phyloP scores from a whole-genome alignment of 2,329 filamentous ascomycete species.

The Lachnum nothofagi region DNA sequence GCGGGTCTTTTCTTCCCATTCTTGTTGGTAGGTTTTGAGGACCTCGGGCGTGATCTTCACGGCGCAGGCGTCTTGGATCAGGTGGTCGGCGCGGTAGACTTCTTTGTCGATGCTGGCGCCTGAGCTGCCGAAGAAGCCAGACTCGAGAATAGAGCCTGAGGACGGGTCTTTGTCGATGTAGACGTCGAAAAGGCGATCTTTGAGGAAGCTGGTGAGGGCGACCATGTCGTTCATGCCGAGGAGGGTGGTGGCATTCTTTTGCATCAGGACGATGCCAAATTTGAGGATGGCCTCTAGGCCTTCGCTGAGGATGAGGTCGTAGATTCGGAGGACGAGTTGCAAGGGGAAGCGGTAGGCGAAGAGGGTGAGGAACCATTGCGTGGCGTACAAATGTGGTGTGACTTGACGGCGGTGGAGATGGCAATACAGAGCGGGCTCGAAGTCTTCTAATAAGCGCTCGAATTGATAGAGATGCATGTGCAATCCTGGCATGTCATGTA shows the following conservation, averaged over 20 bases:
- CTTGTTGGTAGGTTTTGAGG: constrained; percentile 71
- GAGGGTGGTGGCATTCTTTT: constrained; percentile 77
- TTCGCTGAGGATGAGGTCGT: constrained; percentile 90
- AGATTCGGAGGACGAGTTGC: constrained; percentile 91
- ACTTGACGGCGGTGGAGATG: constrained; percentile 86
- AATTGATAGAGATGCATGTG: constrained; percentile 94
- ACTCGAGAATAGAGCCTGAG: constrained; percentile 87
- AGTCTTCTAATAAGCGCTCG: constrained; percentile 85
- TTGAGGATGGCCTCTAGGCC: constrained; percentile 89
- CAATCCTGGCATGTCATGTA: constrained; percentile 92
- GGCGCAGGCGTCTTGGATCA: constrained; percentile 87
- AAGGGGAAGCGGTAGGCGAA: constrained; percentile 97
- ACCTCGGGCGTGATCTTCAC: constrained; percentile 79
- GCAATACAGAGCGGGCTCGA: constrained; percentile 90
- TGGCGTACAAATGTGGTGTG: constrained; percentile 88
- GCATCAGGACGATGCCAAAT: constrained; percentile 93
- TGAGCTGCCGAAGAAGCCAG: constrained; percentile 92
- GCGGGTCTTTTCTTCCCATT: constrained; percentile 92
- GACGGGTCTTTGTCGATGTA: constrained; percentile 95
- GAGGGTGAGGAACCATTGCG: constrained; percentile 98
- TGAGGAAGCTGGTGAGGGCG: constrained; percentile 80
- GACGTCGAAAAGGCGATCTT: constrained; percentile 90
- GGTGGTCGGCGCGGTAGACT: constrained; percentile 87
- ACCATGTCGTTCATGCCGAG: constrained; percentile 88
- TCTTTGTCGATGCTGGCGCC: constrained; percentile 89